A percentile compares a stretch with the other conserved stretches of the same genome.
phyloP scores from a whole-genome alignment of 2,329 filamentous ascomycete species.

The Fonsecaea multimorphosa region DNA sequence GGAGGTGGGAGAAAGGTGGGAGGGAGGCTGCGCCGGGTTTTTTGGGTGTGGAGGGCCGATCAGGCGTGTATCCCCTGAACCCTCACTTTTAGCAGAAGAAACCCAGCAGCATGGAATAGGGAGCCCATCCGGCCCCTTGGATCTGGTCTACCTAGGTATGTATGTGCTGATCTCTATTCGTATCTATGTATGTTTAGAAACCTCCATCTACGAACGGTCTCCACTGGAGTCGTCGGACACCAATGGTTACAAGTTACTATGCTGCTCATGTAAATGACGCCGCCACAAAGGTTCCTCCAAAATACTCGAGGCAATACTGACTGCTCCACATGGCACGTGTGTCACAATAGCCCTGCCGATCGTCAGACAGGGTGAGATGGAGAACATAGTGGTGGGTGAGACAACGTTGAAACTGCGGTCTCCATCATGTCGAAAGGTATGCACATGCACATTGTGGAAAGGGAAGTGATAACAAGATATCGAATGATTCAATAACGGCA shows the following conservation, averaged over 20 bases:
- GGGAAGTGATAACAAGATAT: neutral
- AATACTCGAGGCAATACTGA: neutral
- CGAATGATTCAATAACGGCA: neutral
- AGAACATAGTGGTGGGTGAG: neutral
- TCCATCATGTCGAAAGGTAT: neutral
- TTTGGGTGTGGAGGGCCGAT: neutral
- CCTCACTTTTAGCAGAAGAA: neutral
- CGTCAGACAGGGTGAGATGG: neutral
- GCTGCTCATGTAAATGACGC: neutral
- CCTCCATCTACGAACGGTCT: neutral
- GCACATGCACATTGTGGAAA: neutral
- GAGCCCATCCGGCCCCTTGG: neutral
- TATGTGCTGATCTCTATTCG: conserved; percentile 1
- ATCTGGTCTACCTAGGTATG: neutral
- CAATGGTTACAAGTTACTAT: neutral
- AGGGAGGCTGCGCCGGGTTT: conserved; percentile 2
- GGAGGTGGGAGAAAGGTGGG: conserved; percentile 2
- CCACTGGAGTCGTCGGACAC: neutral
- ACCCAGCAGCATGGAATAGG: neutral
- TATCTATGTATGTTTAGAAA: conserved; percentile 5
- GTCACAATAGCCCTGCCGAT: neutral
- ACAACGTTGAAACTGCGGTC: neutral
- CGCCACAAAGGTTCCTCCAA: neutral
- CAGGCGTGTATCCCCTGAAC: neutral
- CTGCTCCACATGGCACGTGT: neutral